A percentile compares a stretch with the other conserved stretches of the same genome.
Conservation (phyloP, 2,329 filamentous ascomycete species). For the Colletotrichum gigasporum region DNA sequence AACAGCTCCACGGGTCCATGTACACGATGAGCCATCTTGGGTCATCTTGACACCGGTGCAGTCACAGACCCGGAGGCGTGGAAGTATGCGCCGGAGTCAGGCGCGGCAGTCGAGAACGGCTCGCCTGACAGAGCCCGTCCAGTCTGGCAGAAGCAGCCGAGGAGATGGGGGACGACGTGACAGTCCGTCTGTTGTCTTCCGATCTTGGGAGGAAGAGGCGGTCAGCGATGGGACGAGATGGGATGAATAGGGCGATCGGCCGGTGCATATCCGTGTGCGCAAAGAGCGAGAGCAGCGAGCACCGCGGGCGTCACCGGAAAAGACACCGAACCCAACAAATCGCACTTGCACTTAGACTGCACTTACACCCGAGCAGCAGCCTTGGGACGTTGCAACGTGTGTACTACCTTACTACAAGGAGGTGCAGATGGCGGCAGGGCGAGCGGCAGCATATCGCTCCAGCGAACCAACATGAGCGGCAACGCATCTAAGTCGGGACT, state of each 20-base stretch:
- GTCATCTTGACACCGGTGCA: constrained; percentile 8
- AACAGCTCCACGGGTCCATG: background rate
- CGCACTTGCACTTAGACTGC: background rate
- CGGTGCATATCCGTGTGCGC: background rate
- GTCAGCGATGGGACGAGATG: constrained; percentile 14
- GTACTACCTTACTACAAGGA: too few relatives aligned
- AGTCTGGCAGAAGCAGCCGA: background rate
- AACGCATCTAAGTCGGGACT: constrained; percentile 3
- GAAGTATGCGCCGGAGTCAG: constrained; percentile 14
- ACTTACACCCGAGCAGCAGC: background rate
- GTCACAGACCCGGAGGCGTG: constrained; percentile 6
- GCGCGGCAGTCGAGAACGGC: background rate
- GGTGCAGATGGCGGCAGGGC: background rate
- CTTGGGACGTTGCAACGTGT: too few relatives aligned
- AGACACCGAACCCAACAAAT: background rate
- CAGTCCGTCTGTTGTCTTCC: background rate
- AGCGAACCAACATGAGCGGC: background rate
- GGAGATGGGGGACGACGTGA: background rate
- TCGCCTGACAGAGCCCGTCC: background rate
- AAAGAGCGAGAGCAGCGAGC: too few relatives aligned
- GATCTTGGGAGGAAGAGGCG: constrained; percentile 20
- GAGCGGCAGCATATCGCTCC: background rate
- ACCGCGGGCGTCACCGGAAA: constrained; percentile 2
- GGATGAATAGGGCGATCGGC: constrained; percentile 2
- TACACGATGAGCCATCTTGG: constrained; percentile 11